Base-by-base conservation (phyloP, 192 early-diverging fungal genomes). In the Rhizoclosmatium globosum region DNA sequence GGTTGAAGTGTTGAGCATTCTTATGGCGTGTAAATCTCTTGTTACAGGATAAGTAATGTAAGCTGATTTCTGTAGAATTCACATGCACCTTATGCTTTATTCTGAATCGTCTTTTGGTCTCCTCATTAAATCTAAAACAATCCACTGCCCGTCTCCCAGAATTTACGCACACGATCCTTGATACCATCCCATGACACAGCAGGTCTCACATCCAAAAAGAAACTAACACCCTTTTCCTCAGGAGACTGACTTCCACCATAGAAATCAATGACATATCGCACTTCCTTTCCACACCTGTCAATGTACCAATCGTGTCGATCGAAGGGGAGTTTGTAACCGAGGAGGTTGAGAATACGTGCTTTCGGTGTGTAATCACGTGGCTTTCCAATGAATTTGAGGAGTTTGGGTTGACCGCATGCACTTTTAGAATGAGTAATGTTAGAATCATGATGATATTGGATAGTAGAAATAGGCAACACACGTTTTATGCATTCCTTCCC, bases 231-330 rank as follows among this genome's bases (percentile, higher is more conserved):
- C n/a, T 50, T 11, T 21, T 41, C 73, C 17, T 76, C 42, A 17
- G 68, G 47, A 6, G 47, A 23, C 19, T 21, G 19, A 21, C 67
- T 65, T 23, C 92, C 96, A 68, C 90, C 87, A 79, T 99, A 99
- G 84, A 97, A 99, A 82, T 99, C 97, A 79, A 99, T 97, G 31
- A 99, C 95, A 80, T 99, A 99, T n/a, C 95, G 90, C 61, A 95
- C 92, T 38, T 92, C 86, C 83, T 91, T 91, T 2, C 96, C 96
- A 79, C 96, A 98, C 11, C 95, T 88, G 76, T 95, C 93, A 11
- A 99, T 91, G 47, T 89, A 89, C 97, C 97, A 99, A 88, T 99
- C 97, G 79, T 99, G 97, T 64, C 97, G 91, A 83, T 99, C 97
- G 87, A 99, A 99, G 3, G 97, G 96, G 62, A 87, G 85, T 13